phyloP scores from a whole-genome alignment of 306 rosid species.

The Crotalaria pallida region DNA sequence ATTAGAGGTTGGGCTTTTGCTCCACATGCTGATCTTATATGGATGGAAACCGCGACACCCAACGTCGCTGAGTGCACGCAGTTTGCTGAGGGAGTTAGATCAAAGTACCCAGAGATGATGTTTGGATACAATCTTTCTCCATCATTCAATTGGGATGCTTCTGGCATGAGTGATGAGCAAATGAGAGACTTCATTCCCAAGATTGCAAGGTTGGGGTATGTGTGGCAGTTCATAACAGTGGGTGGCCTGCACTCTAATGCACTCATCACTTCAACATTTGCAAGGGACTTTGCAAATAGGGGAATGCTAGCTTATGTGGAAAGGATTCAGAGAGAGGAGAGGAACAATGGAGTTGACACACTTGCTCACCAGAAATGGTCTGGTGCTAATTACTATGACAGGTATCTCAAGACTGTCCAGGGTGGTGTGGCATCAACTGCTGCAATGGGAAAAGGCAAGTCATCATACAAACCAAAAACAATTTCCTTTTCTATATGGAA shows the following conservation, averaged over 20 bases:
- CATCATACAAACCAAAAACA: not conserved
- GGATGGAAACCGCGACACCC: conserved; percentile 92
- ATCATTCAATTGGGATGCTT: conserved; percentile 98
- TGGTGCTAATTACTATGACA: conserved; percentile 89
- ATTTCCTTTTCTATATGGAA: not conserved
- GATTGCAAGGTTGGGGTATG: conserved; percentile 74
- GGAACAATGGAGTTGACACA: conserved; percentile 86
- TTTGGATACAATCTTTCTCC: conserved; percentile 88
- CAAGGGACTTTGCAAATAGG: conserved; percentile 68
- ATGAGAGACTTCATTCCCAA: conserved; percentile 82
- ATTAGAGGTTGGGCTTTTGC: conserved; percentile 88
- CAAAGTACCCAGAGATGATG: conserved; percentile 55
- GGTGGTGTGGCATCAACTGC: conserved; percentile 95
- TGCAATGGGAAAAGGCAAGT: conserved; percentile 96
- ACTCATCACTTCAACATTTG: conserved; percentile 63
- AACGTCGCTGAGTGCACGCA: conserved; percentile 65
- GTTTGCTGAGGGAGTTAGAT: conserved; percentile 70
- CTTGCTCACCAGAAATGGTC: conserved; percentile 99
- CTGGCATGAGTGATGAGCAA: conserved; percentile 75
- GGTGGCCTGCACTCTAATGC: conserved; percentile 92
- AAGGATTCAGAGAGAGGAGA: conserved; percentile 92
- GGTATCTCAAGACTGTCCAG: conserved; percentile 92
- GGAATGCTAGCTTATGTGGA: conserved; percentile 97
- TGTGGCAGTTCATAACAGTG: conserved; percentile 92
- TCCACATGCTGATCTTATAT: conserved; percentile 68